A percentile compares a stretch with the other conserved stretches of the same genome.
phyloP scores from a whole-genome alignment of 352 stramenopile species.

The Phytophthora europaea region DNA sequence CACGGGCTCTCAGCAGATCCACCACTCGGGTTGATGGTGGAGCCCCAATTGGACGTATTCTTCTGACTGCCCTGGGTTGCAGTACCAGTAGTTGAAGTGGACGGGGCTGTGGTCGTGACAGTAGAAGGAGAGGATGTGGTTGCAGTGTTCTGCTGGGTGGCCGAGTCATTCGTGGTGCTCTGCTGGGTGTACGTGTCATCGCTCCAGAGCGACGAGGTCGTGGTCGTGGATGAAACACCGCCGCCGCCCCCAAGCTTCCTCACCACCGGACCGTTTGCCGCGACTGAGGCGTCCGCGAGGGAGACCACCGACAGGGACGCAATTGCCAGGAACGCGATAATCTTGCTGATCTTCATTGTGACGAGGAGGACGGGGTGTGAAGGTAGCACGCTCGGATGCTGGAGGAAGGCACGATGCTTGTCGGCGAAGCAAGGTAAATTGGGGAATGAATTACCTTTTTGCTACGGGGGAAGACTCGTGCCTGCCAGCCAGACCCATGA shows the following conservation, averaged over 20 bases:
- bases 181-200: slow-evolving; percentile 29
- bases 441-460: slow-evolving; percentile 28
- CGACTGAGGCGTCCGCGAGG: slow-evolving; percentile 29
- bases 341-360: slow-evolving; percentile 42
- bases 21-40: background rate
- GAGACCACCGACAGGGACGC: slow-evolving; percentile 25
- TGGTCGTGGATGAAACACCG: slow-evolving; percentile 24
- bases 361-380: slow-evolving; percentile 4
- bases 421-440: slow-evolving; percentile 37
- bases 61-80: slow-evolving; percentile 3
- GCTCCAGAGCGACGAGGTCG: slow-evolving; percentile 17
- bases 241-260: slow-evolving; percentile 29
- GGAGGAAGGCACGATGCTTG: slow-evolving; percentile 29
- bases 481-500: background rate
- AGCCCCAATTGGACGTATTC: background rate
- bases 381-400: slow-evolving; percentile 29
- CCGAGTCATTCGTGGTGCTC: slow-evolving; percentile 12
- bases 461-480: background rate
- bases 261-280: slow-evolving; percentile 5
- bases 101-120: slow-evolving; percentile 3
- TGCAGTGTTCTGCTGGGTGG: slow-evolving; percentile 21
- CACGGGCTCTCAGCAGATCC: slow-evolving; percentile 21
- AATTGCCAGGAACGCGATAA: slow-evolving; percentile 31
- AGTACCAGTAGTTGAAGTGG: slow-evolving; percentile 12
- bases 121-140: slow-evolving; percentile 5